Conservation (phyloP, 495 filamentous ascomycete genomes). For the Penicillium longicatenatum region DNA sequence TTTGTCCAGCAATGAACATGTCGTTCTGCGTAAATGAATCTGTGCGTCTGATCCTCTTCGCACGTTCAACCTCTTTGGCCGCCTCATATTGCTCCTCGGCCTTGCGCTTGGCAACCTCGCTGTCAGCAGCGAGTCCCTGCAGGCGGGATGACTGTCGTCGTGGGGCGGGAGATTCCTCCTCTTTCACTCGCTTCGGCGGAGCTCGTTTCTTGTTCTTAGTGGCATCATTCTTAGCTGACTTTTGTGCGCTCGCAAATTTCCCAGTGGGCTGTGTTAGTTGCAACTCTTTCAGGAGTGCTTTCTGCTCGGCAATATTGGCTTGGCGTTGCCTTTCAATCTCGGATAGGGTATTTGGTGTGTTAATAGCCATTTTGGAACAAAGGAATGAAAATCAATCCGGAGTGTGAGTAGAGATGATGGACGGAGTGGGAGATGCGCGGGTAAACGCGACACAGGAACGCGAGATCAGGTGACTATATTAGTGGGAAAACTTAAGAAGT, state of each 20-base stretch:
- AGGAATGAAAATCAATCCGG: neutral
- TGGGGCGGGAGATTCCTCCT: slow-evolving; percentile 49
- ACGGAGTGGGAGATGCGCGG: neutral
- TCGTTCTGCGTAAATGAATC: slow-evolving; percentile 74
- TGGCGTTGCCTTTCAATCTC: slow-evolving; percentile 72
- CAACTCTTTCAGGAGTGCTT: slow-evolving; percentile 64
- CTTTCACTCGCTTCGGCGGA: slow-evolving; percentile 49
- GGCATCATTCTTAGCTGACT: slow-evolving; percentile 24
- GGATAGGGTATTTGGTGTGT: slow-evolving; percentile 42
- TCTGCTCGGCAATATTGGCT: slow-evolving; percentile 73
- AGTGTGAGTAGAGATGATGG: neutral
- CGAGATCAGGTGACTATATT: slow-evolving; percentile 26
- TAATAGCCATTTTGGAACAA: slow-evolving; percentile 10
- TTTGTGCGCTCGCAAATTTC: slow-evolving; percentile 43
- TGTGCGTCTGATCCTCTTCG: slow-evolving; percentile 70
- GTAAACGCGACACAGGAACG: slow-evolving; percentile 10
- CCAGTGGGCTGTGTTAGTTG: slow-evolving; percentile 55
- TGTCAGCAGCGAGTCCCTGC: slow-evolving; percentile 66
- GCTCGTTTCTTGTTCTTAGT: slow-evolving; percentile 50
- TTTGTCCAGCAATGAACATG: slow-evolving; percentile 77
- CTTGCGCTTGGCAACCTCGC: slow-evolving; percentile 77
- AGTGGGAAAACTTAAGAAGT: neutral
- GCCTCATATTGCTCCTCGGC: slow-evolving; percentile 70
- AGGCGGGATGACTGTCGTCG: slow-evolving; percentile 68
- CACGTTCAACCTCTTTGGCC: slow-evolving; percentile 59